Conservation (phyloP, 441 rosid species). For the Corymbia citriodora region DNA sequence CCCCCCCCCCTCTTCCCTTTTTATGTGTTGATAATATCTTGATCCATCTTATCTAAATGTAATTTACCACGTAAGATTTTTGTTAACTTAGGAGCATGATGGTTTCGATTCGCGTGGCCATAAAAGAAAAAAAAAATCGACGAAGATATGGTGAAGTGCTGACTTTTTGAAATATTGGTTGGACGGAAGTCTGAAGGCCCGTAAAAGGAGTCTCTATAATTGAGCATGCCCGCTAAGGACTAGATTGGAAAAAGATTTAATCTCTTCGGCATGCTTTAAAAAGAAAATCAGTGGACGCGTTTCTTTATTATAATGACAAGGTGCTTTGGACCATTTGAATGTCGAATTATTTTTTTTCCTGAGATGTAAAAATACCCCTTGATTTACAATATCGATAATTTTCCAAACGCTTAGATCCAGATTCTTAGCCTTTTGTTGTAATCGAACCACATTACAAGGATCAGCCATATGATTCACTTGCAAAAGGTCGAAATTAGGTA, state of each 20-base stretch:
- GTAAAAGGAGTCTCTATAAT: background rate
- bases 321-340: accelerated
- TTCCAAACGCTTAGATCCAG: background rate
- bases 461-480: background rate
- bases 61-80: background rate
- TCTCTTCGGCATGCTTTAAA: accelerated
- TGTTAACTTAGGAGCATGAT: background rate
- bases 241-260: background rate
- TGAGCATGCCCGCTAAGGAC: background rate
- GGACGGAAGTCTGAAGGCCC: background rate
- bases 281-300: accelerated
- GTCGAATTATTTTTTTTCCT: accelerated
- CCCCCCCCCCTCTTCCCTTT: too few relatives aligned
- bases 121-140: background rate
- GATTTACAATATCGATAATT: background rate
- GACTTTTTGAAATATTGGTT: background rate
- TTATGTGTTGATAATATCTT: background rate
- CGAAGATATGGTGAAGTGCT: accelerated
- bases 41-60: background rate
- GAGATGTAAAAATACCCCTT: background rate
- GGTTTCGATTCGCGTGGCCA: background rate
- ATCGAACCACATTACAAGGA: accelerated
- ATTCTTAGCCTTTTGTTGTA: background rate
- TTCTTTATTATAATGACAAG: background rate
- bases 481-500: background rate